Percentiles rank a stretch among this genome's conserved stretches.
Evolutionary conservation across 2,329 filamentous ascomycete genomes (phyloP).

Genomic region (Diaporthe caulivora): DNA sequence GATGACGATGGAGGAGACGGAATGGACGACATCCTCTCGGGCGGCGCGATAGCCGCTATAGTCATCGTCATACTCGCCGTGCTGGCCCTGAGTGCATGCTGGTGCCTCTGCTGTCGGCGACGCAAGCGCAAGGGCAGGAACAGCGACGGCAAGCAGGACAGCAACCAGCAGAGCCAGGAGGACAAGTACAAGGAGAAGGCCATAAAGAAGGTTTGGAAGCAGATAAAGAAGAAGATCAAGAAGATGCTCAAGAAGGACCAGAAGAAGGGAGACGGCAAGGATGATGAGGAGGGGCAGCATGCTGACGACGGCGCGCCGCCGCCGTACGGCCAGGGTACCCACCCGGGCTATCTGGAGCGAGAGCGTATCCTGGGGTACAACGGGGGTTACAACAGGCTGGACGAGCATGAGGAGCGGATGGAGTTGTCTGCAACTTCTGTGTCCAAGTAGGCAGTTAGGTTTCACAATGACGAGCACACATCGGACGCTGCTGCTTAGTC

Average conservation of each 20-base stretch:
- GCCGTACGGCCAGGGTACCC: conserved; percentile 5
- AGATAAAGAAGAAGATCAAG: conserved; percentile 19
- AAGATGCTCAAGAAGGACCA: conserved; percentile 18
- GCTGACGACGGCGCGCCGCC: background rate
- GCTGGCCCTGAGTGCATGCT: background rate
- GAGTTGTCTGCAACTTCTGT: background rate
- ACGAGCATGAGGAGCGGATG: conserved; percentile 7
- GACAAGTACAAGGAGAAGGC: conserved; percentile 11
- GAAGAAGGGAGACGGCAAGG: background rate
- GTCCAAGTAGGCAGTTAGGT: background rate
- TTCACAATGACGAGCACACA: background rate
- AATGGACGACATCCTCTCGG: conserved; percentile 3
- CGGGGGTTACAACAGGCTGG: conserved; percentile 2
- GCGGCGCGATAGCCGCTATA: conserved; percentile 21
- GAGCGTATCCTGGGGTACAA: background rate
- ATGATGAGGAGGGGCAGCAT: background rate
- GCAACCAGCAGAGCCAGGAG: conserved; percentile 6
- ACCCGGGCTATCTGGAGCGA: conserved; percentile 8
- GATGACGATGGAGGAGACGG: conserved; percentile 9
- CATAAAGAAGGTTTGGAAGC: background rate
- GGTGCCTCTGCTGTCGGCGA: conserved; percentile 11
- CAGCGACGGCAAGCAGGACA: background rate
- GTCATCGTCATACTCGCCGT: conserved; percentile 9
- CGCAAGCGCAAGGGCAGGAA: conserved; percentile 4
- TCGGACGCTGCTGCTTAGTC: background rate